Conservation (phyloP, 2,329 filamentous ascomycete genomes). For the Emergomyces orientalis region DNA sequence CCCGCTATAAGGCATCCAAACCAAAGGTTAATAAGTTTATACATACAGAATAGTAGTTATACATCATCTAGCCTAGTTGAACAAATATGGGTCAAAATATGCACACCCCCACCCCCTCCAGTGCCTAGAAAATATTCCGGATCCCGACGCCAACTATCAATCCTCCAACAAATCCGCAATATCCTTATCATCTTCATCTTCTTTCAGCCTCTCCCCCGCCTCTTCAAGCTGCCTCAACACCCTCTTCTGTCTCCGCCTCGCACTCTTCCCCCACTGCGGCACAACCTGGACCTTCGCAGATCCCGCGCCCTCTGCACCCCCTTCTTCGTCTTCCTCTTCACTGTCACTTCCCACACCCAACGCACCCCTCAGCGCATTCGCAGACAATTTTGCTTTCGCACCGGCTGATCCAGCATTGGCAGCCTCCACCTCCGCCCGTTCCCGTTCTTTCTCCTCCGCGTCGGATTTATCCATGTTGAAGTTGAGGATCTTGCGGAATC, state of each 20-base stretch:
- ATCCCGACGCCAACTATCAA: constrained; percentile 22
- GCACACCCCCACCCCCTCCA: neutral
- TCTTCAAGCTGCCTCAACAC: constrained; percentile 58
- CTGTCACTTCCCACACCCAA: constrained; percentile 44
- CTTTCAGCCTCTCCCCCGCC: constrained; percentile 51
- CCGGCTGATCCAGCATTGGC: constrained; percentile 25
- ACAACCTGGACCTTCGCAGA: constrained; percentile 20
- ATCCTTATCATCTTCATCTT: constrained; percentile 64
- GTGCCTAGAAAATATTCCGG: neutral
- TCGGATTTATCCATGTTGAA: constrained; percentile 32
- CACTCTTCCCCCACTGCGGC: constrained; percentile 58
- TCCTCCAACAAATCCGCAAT: constrained; percentile 62
- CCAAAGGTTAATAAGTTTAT: neutral
- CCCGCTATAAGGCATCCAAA: neutral
- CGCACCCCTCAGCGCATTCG: constrained; percentile 55
- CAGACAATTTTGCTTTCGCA: constrained; percentile 47
- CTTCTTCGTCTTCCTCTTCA: constrained; percentile 35
- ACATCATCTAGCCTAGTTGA: no score
- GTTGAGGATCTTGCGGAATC: constrained; percentile 49
- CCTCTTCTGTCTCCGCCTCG: constrained; percentile 57
- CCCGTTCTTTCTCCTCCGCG: constrained; percentile 52
- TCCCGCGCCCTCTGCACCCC: constrained; percentile 32
- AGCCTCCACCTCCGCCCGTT: constrained; percentile 33
- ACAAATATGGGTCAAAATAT: no score
- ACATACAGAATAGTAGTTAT: no score